phyloP scores from a whole-genome alignment of 2,329 filamentous ascomycete species.

The Penicillium corylophilum region DNA sequence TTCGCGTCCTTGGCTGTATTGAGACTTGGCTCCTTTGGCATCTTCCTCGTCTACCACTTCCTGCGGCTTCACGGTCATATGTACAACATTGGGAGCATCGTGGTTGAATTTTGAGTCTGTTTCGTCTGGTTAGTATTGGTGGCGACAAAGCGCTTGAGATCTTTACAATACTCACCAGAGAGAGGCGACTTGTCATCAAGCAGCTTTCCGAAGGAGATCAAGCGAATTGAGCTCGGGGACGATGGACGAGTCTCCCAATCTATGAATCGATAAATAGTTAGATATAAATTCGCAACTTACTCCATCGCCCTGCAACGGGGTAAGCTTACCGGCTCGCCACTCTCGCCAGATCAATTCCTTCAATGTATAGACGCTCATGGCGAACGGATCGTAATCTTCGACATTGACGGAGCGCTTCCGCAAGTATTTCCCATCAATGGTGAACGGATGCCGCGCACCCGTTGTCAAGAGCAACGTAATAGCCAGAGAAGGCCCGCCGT shows the following conservation, averaged over 20 bases:
- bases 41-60: constrained; percentile 80
- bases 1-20: constrained; percentile 52
- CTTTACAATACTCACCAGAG: constrained; percentile 63
- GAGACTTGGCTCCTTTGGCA: constrained; percentile 63
- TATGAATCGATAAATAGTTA: constrained; percentile 20
- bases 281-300: background rate
- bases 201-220: constrained; percentile 90
- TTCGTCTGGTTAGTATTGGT: constrained; percentile 3
- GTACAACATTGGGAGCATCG: constrained; percentile 78
- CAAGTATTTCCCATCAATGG: constrained; percentile 83
- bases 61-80: constrained; percentile 88
- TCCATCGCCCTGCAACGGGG: background rate
- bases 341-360: constrained; percentile 93
- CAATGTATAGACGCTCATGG: constrained; percentile 87
- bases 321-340: constrained; percentile 69
- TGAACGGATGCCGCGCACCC: constrained; percentile 83
- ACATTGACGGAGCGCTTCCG: constrained; percentile 75
- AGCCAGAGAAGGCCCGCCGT: constrained; percentile 36
- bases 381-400: constrained; percentile 76
- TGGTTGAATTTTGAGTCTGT: constrained; percentile 76
- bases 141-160: background rate
- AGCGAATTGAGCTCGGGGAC: constrained; percentile 81
- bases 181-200: constrained; percentile 83
- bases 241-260: constrained; percentile 86
- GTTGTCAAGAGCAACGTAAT: constrained; percentile 83